Evolutionary conservation across 2,329 filamentous ascomycete genomes (phyloP).

Genomic region (Aspergillus sp.): DNA sequence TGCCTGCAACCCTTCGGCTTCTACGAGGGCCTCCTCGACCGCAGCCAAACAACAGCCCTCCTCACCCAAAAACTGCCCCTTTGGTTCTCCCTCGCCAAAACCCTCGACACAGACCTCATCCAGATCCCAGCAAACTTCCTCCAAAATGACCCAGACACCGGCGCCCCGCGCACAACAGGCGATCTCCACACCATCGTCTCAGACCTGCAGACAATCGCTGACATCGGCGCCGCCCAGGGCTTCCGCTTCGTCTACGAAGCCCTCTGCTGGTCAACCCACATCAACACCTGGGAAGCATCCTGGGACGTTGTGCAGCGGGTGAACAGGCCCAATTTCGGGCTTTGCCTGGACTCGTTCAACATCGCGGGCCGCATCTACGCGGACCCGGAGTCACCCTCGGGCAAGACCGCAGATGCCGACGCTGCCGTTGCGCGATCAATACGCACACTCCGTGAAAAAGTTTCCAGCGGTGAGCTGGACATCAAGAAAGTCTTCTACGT

Average conservation of each 20-base stretch:
- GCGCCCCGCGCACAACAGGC: conserved; percentile 45
- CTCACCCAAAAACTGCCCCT: conserved; percentile 62
- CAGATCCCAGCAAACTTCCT: conserved; percentile 74
- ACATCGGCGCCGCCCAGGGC: conserved; percentile 60
- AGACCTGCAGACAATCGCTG: conserved; percentile 66
- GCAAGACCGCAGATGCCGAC: conserved; percentile 57
- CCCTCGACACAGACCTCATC: conserved; percentile 69
- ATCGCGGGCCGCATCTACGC: conserved; percentile 71
- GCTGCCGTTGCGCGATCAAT: conserved; percentile 53
- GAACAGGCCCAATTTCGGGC: conserved; percentile 69
- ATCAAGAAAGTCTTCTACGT: conserved; percentile 70
- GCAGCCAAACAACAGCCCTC: conserved; percentile 56
- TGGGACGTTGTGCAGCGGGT: conserved; percentile 69
- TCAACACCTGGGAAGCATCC: conserved; percentile 69
- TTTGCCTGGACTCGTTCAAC: conserved; percentile 78
- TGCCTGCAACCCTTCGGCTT: conserved; percentile 76
- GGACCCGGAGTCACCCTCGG: conserved; percentile 58
- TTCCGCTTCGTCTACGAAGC: conserved; percentile 74
- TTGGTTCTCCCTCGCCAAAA: conserved; percentile 68
- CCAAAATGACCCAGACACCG: conserved; percentile 28
- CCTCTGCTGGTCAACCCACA: conserved; percentile 69
- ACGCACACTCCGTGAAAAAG: background rate
- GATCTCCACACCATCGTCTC: conserved; percentile 58
- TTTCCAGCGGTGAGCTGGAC: conserved; percentile 48
- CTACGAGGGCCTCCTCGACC: conserved; percentile 71